phyloP scores from a whole-genome alignment of 768 basidiomycete species.

The Hygrocybe coccinea region DNA sequence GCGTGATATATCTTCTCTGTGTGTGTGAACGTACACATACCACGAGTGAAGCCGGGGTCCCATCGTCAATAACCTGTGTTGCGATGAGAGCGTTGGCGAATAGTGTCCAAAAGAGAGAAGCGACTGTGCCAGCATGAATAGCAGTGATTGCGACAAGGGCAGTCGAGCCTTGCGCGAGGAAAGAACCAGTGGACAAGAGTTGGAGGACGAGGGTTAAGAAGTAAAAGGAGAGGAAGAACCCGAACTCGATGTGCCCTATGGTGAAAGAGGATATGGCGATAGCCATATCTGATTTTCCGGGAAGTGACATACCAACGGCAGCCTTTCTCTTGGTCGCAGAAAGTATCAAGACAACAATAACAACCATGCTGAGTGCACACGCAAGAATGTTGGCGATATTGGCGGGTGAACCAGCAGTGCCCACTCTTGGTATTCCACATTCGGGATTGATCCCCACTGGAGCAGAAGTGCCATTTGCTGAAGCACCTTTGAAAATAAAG shows the following conservation, averaged over 20 bases:
- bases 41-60: conserved; percentile 63
- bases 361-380: conserved; percentile 66
- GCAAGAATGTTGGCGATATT: conserved; percentile 84
- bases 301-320: too few species aligned
- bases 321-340: conserved; percentile 66
- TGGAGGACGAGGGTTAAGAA: conserved; percentile 71
- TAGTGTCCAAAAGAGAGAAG: conserved; percentile 73
- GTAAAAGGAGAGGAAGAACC: conserved; percentile 61
- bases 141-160: conserved; percentile 66
- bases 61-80: conserved; percentile 89
- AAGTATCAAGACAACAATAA: conserved; percentile 52
- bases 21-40: conserved; percentile 37
- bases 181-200: conserved; percentile 72
- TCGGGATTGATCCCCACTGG: conserved; percentile 78
- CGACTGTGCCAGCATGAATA: conserved; percentile 74
- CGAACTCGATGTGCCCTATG: conserved; percentile 65
- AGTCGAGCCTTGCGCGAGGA: conserved; percentile 73
- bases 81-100: conserved; percentile 73
- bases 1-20: too few species aligned
- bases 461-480: conserved; percentile 45
- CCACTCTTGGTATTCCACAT: conserved; percentile 71
- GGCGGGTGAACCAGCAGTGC: conserved; percentile 43
- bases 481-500: conserved; percentile 37
- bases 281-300: too few species aligned
- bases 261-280: conserved; percentile 31